These are phyloP conservation scores for Suhomyces guaymorum DNA, from an alignment of 1,139 yeast genomes.

Conservation along the genomic window DNA sequence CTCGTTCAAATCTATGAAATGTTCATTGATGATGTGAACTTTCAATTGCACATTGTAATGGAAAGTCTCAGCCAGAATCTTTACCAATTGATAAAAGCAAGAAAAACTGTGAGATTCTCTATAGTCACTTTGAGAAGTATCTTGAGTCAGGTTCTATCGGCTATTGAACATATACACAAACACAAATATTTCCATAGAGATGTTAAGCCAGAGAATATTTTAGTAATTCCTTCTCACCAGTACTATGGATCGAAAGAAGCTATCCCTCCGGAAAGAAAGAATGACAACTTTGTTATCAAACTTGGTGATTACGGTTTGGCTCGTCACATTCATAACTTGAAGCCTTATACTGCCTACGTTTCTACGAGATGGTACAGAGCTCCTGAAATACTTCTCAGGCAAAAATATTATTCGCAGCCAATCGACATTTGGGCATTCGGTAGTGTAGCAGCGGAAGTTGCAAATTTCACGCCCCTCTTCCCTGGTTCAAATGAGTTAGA, in stretches of 20 bases:
- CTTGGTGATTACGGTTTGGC: slow-evolving; percentile 93
- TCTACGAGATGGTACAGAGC: slow-evolving; percentile 97
- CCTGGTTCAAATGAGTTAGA: slow-evolving; percentile 82
- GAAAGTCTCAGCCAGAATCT: slow-evolving; percentile 84
- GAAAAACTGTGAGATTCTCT: slow-evolving; percentile 55
- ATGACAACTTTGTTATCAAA: slow-evolving; percentile 65
- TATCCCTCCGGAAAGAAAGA: slow-evolving; percentile 39
- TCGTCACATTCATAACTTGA: slow-evolving; percentile 55
- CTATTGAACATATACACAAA: slow-evolving; percentile 78
- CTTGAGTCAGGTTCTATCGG: slow-evolving; percentile 68
- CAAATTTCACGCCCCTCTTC: slow-evolving; percentile 73
- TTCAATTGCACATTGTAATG: slow-evolving; percentile 78
- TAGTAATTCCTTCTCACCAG: slow-evolving; percentile 59
- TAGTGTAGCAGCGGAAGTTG: slow-evolving; percentile 77
- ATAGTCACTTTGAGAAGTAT: slow-evolving; percentile 63
- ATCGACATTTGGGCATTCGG: slow-evolving; percentile 97
- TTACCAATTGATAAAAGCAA: slow-evolving; percentile 65
- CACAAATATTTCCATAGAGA: slow-evolving; percentile 83
- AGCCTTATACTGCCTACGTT: slow-evolving; percentile 75
- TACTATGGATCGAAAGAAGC: slow-evolving; percentile 49
- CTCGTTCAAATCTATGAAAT: slow-evolving; percentile 76
- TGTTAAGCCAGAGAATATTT: slow-evolving; percentile 74
- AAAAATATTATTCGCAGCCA: slow-evolving; percentile 66
- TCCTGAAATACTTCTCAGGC: slow-evolving; percentile 82
- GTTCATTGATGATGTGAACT: slow-evolving; percentile 62